phyloP scores from a whole-genome alignment of 306 rosid genomes.

The Quercus bicolor region DNA sequence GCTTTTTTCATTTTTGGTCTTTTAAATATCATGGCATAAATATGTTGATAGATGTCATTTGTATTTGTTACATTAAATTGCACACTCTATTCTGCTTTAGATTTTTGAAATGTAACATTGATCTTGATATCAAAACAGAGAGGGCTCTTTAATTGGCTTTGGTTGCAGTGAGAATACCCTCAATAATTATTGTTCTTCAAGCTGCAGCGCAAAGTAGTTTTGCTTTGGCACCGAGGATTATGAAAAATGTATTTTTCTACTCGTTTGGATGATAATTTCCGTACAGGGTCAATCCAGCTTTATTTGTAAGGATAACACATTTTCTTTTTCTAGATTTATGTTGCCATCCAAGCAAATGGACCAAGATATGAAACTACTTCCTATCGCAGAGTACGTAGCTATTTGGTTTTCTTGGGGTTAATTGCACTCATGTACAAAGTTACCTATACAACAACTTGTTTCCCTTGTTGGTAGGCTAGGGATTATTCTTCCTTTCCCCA shows the following conservation, averaged over 20 bases:
- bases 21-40: not conserved
- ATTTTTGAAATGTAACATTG: not conserved
- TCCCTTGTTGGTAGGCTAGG: not conserved
- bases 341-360: not conserved
- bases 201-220: not conserved
- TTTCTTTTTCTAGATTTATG: not conserved
- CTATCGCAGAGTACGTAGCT: no score
- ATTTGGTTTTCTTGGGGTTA: not conserved
- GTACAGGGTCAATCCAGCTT: no score
- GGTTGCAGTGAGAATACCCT: not conserved
- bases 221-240: not conserved
- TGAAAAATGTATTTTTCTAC: not conserved
- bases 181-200: not conserved
- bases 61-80: not conserved
- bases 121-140: not conserved
- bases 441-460: not conserved
- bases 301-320: not conserved
- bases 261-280: not conserved
- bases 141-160: not conserved
- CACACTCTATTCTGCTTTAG: not conserved
- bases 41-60: not conserved
- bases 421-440: not conserved
- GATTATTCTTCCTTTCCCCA: no score
- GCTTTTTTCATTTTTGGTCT: not conserved
- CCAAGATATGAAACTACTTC: not conserved